These are phyloP conservation scores for Hemerocallis citrina DNA, from an alignment of 106 monocot species.

Conservation along the genomic window DNA sequence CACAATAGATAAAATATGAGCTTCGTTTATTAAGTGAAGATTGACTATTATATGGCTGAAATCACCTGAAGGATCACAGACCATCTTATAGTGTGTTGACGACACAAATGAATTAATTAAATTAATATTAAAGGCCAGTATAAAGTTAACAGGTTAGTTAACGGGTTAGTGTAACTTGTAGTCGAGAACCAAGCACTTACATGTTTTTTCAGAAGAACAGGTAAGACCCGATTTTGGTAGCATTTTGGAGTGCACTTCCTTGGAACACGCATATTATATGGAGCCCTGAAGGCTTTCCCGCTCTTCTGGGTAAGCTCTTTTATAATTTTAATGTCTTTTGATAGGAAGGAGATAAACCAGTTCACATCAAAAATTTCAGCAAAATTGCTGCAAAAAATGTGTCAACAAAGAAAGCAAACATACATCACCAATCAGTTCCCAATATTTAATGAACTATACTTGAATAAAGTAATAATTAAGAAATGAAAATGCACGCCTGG, in stretches of 20 bases:
- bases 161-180: too few relatives aligned
- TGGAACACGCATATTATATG: constrained; percentile 83
- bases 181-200: constrained; percentile 23
- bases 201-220: constrained; percentile 78
- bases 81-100: too few relatives aligned
- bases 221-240: constrained; percentile 75
- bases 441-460: too few relatives aligned
- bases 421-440: neutral
- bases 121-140: too few relatives aligned
- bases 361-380: constrained; percentile 80
- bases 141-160: too few relatives aligned
- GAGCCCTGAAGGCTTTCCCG: constrained; percentile 42
- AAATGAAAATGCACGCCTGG: constrained; percentile 24
- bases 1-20: too few relatives aligned
- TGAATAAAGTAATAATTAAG: neutral
- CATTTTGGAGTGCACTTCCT: constrained; percentile 84
- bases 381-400: constrained; percentile 55
- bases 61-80: too few relatives aligned
- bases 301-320: constrained; percentile 60
- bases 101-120: too few relatives aligned
- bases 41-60: too few relatives aligned
- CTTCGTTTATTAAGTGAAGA: too few relatives aligned
- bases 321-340: constrained; percentile 81
- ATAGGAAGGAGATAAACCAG: constrained; percentile 75
- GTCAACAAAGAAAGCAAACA: neutral